Conservation (phyloP, 2,329 filamentous ascomycete genomes). For the Byssochlamys sp. region DNA sequence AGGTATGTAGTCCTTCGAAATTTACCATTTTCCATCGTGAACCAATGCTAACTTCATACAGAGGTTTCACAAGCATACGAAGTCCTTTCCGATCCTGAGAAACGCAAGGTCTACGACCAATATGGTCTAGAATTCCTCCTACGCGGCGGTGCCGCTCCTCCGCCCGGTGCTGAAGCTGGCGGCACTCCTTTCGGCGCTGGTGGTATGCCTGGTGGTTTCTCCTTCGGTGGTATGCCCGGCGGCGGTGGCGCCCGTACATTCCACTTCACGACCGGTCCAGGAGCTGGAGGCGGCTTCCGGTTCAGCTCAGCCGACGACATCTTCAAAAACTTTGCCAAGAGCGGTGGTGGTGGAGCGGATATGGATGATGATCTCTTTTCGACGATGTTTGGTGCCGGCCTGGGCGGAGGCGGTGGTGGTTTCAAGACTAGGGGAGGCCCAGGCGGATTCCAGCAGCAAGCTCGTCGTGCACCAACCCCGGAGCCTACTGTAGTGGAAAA, state of each 20-base stretch:
- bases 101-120: conserved; percentile 89
- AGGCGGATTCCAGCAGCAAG: conserved; percentile 21
- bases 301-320: conserved; percentile 78
- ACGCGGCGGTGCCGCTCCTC: conserved; percentile 62
- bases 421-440: conserved; percentile 18
- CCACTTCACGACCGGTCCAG: conserved; percentile 41
- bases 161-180: conserved; percentile 45
- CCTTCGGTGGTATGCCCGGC: conserved; percentile 42
- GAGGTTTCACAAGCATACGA: conserved; percentile 96
- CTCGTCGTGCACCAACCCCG: conserved; percentile 48
- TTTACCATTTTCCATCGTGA: background rate
- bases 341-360: conserved; percentile 41
- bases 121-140: conserved; percentile 89
- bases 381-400: conserved; percentile 40
- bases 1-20: conserved; percentile 33
- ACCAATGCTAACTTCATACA: conserved; percentile 18
- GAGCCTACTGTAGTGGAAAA: conserved; percentile 88
- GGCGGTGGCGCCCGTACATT: conserved; percentile 42
- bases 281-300: conserved; percentile 58
- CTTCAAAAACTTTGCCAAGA: conserved; percentile 72
- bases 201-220: conserved; percentile 47
- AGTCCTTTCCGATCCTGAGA: conserved; percentile 92
- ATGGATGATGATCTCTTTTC: conserved; percentile 50
- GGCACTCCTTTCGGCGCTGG: conserved; percentile 51
- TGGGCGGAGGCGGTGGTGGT: conserved; percentile 32